phyloP scores from a whole-genome alignment of 2,329 filamentous ascomycete genomes.

The Balansia obtecta region DNA sequence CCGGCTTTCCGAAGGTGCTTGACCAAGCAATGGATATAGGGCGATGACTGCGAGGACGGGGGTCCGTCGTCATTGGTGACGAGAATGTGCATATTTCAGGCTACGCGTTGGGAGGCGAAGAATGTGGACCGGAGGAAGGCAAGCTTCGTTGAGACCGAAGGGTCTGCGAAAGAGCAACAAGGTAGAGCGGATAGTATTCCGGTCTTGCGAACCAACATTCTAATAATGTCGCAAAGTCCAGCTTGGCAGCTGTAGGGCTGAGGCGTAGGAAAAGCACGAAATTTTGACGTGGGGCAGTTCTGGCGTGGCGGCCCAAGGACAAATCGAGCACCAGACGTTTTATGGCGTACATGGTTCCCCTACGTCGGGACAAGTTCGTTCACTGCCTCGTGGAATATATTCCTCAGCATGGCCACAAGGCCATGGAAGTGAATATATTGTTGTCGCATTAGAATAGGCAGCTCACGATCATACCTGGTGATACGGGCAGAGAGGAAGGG shows the following conservation, averaged over 20 bases:
- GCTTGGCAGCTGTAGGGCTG: neutral
- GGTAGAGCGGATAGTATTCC: neutral
- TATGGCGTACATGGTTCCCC: too few relatives aligned
- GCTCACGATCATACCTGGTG: too few relatives aligned
- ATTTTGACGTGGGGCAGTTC: constrained; percentile 3
- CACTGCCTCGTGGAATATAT: too few relatives aligned
- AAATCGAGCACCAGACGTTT: neutral
- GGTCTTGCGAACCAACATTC: neutral
- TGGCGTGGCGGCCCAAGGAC: neutral
- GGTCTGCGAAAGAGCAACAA: neutral
- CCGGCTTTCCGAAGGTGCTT: constrained; percentile 59
- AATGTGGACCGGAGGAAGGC: neutral
- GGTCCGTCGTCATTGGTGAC: constrained; percentile 73
- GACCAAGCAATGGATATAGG: constrained; percentile 67
- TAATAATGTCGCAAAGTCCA: neutral
- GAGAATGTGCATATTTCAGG: constrained; percentile 47
- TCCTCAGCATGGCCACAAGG: too few relatives aligned
- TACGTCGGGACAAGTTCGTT: neutral
- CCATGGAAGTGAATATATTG: too few relatives aligned
- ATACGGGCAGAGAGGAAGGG: too few relatives aligned
- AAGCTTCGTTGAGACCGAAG: neutral
- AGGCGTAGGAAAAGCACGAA: neutral
- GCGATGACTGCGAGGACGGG: constrained; percentile 64
- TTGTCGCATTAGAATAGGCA: too few relatives aligned
- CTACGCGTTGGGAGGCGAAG: neutral